Conservation (phyloP, 306 rosid species). For the Argentina anserina region DNA sequence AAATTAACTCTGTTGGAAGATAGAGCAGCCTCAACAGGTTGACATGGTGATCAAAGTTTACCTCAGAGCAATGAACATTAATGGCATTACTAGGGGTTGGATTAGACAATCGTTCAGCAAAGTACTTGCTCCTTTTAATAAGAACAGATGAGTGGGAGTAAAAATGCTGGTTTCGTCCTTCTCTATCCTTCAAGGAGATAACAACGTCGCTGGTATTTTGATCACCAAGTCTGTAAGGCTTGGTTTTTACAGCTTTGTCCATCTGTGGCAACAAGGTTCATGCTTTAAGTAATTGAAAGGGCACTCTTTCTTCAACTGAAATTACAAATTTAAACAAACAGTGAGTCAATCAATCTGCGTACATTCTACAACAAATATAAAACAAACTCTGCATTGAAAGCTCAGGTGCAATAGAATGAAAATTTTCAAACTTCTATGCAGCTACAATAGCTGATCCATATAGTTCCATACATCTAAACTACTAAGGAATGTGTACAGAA, state of each 20-base stretch:
- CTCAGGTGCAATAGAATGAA: neutral
- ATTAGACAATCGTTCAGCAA: conserved; percentile 21
- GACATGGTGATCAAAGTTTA: conserved; percentile 31
- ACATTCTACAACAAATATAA: neutral
- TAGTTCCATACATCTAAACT: neutral
- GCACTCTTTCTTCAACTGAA: conserved; percentile 10
- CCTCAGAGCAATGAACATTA: conserved; percentile 27
- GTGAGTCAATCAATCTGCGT: conserved; percentile 3
- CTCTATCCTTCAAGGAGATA: conserved; percentile 29
- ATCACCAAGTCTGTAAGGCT: conserved; percentile 29
- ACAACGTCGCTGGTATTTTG: conserved; percentile 19
- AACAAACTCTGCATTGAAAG: neutral
- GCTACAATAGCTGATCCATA: neutral
- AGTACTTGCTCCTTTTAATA: conserved; percentile 29
- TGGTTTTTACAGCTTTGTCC: conserved; percentile 22
- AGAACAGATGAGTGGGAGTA: conserved; percentile 29
- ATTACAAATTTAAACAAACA: neutral
- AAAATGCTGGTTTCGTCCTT: conserved; percentile 28
- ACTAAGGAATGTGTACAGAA: neutral
- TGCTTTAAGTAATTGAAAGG: conserved; percentile 14
- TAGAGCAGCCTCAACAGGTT: conserved; percentile 28
- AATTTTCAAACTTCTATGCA: neutral
- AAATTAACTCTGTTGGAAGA: conserved; percentile 21
- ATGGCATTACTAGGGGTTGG: conserved; percentile 21
- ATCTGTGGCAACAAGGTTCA: conserved; percentile 29